Evolutionary conservation across 108 stramenopile species (phyloP).

Genomic region (Skeletonema marinoi): DNA sequence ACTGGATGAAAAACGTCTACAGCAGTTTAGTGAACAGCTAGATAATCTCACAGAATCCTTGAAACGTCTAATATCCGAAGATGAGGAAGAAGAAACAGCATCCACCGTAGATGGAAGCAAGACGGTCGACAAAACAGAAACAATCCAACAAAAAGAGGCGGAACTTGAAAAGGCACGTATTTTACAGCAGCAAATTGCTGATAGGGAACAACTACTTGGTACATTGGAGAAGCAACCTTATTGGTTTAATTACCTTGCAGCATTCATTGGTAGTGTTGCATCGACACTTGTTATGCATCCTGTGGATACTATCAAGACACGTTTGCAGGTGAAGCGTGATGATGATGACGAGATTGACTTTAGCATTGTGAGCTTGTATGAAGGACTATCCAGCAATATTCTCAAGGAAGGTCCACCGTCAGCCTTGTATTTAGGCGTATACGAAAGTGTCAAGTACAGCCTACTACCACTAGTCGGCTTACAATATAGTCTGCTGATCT

Average conservation of each 20-base stretch:
- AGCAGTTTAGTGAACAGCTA: constrained; percentile 21
- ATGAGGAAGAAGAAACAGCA: constrained; percentile 3
- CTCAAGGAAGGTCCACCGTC: constrained; percentile 54
- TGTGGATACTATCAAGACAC: constrained; percentile 50
- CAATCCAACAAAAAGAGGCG: not conserved
- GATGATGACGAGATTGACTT: not conserved
- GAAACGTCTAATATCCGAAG: not conserved
- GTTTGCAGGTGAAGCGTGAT: constrained; percentile 29
- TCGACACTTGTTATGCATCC: constrained; percentile 51
- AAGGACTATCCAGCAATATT: constrained; percentile 23
- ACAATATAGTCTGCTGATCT: constrained; percentile 27
- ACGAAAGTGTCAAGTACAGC: constrained; percentile 34
- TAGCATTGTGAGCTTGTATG: constrained; percentile 15
- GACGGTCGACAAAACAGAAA: too few species aligned
- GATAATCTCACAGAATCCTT: constrained; percentile 15
- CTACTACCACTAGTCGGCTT: constrained; percentile 3
- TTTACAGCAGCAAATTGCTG: constrained; percentile 8
- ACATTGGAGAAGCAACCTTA: constrained; percentile 35
- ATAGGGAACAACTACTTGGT: constrained; percentile 7
- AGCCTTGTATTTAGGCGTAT: constrained; percentile 45
- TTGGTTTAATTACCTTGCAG: constrained; percentile 50
- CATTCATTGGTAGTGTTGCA: constrained; percentile 24
- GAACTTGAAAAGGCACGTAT: constrained; percentile 11
- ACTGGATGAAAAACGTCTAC: constrained; percentile 2
- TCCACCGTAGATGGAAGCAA: too few species aligned